phyloP scores from a whole-genome alignment of 169 alveolate genomes.

The Plasmodium fragile region DNA sequence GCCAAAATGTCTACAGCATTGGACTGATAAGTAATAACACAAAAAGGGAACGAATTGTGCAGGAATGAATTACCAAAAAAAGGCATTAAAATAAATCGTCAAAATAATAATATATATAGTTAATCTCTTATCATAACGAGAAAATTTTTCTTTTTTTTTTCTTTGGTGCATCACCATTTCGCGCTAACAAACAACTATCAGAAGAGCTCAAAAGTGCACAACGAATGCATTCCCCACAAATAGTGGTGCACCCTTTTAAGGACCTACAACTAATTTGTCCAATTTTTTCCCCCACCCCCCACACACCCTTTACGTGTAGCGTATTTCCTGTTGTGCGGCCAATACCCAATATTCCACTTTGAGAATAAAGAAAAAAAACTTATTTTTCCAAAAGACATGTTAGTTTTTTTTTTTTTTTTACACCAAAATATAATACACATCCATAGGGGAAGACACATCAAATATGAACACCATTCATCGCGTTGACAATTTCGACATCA shows the following conservation, averaged over 20 bases:
- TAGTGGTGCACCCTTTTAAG: not conserved
- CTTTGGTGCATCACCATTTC: not conserved
- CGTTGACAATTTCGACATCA: not conserved
- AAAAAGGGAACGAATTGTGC: not conserved
- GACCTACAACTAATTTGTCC: not conserved
- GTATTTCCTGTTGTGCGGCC: conserved; percentile 49
- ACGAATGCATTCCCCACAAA: not conserved
- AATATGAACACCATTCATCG: not conserved
- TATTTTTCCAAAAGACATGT: not conserved
- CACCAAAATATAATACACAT: not conserved
- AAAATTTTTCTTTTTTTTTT: not conserved
- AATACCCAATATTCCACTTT: conserved; percentile 21
- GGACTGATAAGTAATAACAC: conserved; percentile 59
- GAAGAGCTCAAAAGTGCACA: not conserved
- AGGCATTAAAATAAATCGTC: not conserved
- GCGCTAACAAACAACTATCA: not conserved
- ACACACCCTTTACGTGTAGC: conserved; percentile 4
- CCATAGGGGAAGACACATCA: not conserved
- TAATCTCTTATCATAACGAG: not conserved
- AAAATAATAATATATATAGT: not conserved
- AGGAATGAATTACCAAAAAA: not conserved
- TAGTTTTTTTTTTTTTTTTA: not conserved
- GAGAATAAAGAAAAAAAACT: conserved; percentile 21
- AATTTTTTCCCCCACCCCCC: not conserved
- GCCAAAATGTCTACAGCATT: conserved; percentile 41